Evolutionary conservation across 441 rosid species (phyloP), one percentile per base, ranked within the genome.

Genomic region (Adansonia gregorii): DNA sequence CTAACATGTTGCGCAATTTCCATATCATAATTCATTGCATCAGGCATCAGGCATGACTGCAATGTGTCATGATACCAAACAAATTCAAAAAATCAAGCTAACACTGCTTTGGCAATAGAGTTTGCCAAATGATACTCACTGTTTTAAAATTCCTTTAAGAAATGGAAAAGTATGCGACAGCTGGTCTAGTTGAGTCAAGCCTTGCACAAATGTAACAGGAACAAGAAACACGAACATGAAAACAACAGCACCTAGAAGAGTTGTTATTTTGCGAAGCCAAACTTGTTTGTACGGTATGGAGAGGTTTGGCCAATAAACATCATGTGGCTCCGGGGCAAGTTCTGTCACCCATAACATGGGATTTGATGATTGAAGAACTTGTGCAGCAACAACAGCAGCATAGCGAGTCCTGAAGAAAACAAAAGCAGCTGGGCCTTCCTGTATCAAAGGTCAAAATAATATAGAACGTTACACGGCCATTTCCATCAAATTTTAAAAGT

Each of bases 321-420:
- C 99, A 83, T 80, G 89, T 76, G 98, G 99, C 74, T 94, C 98
- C 55, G 99, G 99, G 69, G 99, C 99, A 74, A 85, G 81, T 76
- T 94, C 88, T 41, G 94, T 91, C 79, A 89, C 98, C 99, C 99
- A 95, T 74, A 83, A 77, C 99, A 95, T 92, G 68, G 99, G 97
- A 89, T 94, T 92, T 78, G 93, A 73, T 86, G 97, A 86, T 75
- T 94, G 98, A 81, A 90, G 95, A 89, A 89, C 81, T 84, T 89
- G 88, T 7, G 98, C 87, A 80, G 92, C 94, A 79, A 92, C 85
- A 67, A 85, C 85, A 69, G 99, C 98, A 84, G 92, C 89, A 83
- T 86, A 89, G 72, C 97, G 97, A 76, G 93, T 90, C 90, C 88
- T 95, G 85, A 92, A 94, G 78, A 90, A 92, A 75, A 95, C 99